Evolutionary conservation across 2,329 filamentous ascomycete species (phyloP), one percentile per base, ranked within the genome.

Genomic region (Nigrospora oryzae): DNA sequence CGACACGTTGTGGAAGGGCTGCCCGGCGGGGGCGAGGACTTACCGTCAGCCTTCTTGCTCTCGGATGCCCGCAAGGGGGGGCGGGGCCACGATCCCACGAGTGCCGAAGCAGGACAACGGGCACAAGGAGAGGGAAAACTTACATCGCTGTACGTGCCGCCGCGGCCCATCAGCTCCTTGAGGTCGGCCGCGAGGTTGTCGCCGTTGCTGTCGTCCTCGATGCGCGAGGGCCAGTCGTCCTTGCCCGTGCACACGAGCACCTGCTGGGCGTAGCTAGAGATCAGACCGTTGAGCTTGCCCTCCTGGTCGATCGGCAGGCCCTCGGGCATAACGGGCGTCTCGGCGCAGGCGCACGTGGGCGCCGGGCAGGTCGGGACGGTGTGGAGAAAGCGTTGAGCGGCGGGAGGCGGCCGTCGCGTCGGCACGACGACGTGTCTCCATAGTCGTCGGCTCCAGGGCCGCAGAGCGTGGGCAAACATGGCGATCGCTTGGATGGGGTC

Each of bases 1-100:
- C 23, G 89, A 77, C 46, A 94, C 66, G 61, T 90, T 87, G 64
- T 90, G 86, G 62, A 85, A 94, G 32, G 89, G 89, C 87, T 95
- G 50, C 10, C 12, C 14, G 19, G 33, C 19, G 33, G 45, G 43
- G 36, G 36, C 41, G 16, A 33, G 5, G 45, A 62, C 54, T 60
- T 59, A 60, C 54, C 56, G 59, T 64, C 55, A 65, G 63, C 55
- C 51, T 33, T 35, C 6, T 41, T n/a, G 34, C 40, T 35, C 36
- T 43, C 41, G 16, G 23, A 28, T 19, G 28, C 30, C 40, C 16
- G 43, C n/a, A 23, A 16, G 33, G 30, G 14, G 11, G 13, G 34
- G 11, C 16, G 43, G 8, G 11, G 14, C 30, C 11, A 42, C 28
- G 10, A 33, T n/a, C n/a, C n/a, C n/a, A n/a, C 19, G 34, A 15